Evolutionary conservation across 2,329 filamentous ascomycete species (phyloP), one percentile per base, ranked within the genome.

Genomic region (Neofusicoccum kwambonambiense): DNA sequence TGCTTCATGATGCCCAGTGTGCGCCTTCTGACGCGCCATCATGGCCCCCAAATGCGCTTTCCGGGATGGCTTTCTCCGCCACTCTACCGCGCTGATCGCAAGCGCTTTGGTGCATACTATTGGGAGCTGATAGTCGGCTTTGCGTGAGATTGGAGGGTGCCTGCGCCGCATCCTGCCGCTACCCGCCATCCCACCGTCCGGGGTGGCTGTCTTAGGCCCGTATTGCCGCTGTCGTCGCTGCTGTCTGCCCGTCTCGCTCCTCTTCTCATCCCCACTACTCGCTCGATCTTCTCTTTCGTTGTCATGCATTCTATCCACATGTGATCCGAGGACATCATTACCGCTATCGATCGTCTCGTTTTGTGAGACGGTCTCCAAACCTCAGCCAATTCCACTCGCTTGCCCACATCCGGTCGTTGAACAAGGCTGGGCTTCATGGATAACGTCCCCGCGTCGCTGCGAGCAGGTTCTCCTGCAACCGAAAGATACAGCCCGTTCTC

Each of bases 391-490:
- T 12, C 12, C 39, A 8, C 52, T 12, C 47, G 15, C 13, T 17
- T n/a, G 8, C 12, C 27, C 4, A 31, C 13, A n/a, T 15, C 27
- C 12, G 22, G 47, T 51, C 47, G 15, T 35, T 35, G 11, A n/a
- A n/a, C 22, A 15, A 15, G 22, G 7, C 4, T 8, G 3, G n/a
- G 15, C 15, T 13, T 19, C 45, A 76, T 77, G 73, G 71, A 71
- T 34, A 67, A 64, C 47, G 68, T 75, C 7, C 75, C 75, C 3
- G 70, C 69, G 56, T 69, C 71, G 42, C 72, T 77, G 57, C 71
- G 71, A 19, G 68, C 73, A 37, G 74, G 73, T 62, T 71, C 73
- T 47, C 72, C 75, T 12, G 66, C 65, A 34, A 61, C 47, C 13
- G 60, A 65, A 39, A 69, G 72, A 15, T 65, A 54, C 35, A 65